Conservation (phyloP, 2,329 filamentous ascomycete genomes). For the Calonectria honghensis region DNA sequence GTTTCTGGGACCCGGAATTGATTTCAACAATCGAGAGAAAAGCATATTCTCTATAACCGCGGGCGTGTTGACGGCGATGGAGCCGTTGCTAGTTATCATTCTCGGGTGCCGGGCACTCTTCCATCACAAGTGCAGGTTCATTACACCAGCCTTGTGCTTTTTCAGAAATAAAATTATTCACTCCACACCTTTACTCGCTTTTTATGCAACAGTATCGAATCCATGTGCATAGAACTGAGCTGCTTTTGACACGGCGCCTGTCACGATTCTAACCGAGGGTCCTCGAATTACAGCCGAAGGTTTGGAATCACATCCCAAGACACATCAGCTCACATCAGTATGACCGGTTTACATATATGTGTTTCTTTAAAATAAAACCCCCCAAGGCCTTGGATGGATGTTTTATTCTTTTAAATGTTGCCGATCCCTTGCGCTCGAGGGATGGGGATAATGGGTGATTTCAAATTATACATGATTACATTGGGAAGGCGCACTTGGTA, state of each 20-base stretch:
- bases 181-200: background rate
- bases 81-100: slow-evolving; percentile 14
- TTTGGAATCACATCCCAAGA: background rate
- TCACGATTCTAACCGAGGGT: background rate
- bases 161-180: background rate
- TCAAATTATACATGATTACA: background rate
- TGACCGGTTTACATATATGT: background rate
- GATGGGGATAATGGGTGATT: too few relatives aligned
- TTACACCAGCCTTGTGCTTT: background rate
- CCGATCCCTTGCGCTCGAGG: too few relatives aligned
- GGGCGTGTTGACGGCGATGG: background rate
- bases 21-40: slow-evolving; percentile 41
- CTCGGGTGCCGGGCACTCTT: slow-evolving; percentile 12
- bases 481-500: too few relatives aligned
- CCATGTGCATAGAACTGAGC: background rate
- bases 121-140: background rate
- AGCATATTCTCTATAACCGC: background rate
- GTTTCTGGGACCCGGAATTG: slow-evolving; percentile 48
- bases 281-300: background rate
- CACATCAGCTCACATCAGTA: background rate
- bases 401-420: background rate
- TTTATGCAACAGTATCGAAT: background rate
- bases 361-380: background rate
- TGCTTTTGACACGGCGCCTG: background rate
- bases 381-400: background rate